Evolutionary conservation across 2,329 filamentous ascomycete species (phyloP), one percentile per base, ranked within the genome.

Genomic region (Talaromyces piceae): DNA sequence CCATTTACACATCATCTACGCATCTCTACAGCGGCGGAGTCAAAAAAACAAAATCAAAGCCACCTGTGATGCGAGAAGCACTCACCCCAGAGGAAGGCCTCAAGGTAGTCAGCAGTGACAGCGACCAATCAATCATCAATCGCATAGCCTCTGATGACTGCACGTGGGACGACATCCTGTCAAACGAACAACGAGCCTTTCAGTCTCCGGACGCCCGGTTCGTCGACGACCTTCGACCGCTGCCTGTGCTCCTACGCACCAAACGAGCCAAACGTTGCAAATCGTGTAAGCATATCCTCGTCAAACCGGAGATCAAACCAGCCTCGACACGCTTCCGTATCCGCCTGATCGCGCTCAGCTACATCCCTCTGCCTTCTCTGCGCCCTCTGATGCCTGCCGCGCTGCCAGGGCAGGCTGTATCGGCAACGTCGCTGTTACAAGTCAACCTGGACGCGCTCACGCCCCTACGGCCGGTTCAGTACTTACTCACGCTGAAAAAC

Each of bases 261-360:
- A 96, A 96, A 65, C 86, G 91, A 31, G 90, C 89, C 18, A 97
- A 96, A 72, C 88, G 93, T 43, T 98, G 93, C 69, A 86, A 88
- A 47, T 80, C 85, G 9, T 98, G 93, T 71, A 86, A 93, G 11
- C 91, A 97, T 72, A 96, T 97, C 64, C 86, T 98, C 59, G 87
- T 89, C 55, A 94, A 95, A 67, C 93, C 91, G 12, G 93, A 98
- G 69, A 81, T 84, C 53, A 98, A 97, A 69, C 84, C 95, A 27
- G 82, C 83, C 44, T 91, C 87, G 48, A 93, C 87, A 5, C 86
- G 91, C 26, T 97, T 93, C 78, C 87, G 91, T 62, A 96, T 98
- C 67, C 87, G 88, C 50, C 79, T 97, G 0, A 84, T 97, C 4
- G 94, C 93, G 20, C 80, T 85, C 50, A 89, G 85, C 64, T 91